These are phyloP conservation scores for Ophiognomonia clavigignenti-juglandacearum DNA, from an alignment of 2,329 filamentous ascomycete genomes.

Conservation along the genomic window DNA sequence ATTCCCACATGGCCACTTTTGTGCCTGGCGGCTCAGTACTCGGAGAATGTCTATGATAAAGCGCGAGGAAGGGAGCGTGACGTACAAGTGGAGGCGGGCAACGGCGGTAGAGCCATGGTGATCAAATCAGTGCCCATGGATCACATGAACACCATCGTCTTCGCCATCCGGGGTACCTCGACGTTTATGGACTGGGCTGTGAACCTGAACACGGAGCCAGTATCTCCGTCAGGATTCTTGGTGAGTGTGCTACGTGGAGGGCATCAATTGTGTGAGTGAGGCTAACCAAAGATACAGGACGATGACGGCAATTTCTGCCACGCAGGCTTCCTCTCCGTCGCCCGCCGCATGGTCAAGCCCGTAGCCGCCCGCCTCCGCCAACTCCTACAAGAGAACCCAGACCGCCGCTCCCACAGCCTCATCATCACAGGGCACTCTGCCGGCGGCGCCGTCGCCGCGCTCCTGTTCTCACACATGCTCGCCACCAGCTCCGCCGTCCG, in stretches of 20 bases:
- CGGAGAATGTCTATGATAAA: slow-evolving; percentile 66
- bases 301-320: slow-evolving; percentile 75
- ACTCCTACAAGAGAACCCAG: slow-evolving; percentile 67
- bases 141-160: slow-evolving; percentile 71
- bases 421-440: slow-evolving; percentile 85
- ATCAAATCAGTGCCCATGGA: slow-evolving; percentile 78
- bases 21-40: slow-evolving; percentile 74
- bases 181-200: slow-evolving; percentile 84
- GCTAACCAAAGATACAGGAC: slow-evolving; percentile 39
- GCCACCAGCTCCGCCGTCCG: slow-evolving; percentile 45
- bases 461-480: slow-evolving; percentile 81
- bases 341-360: slow-evolving; percentile 67
- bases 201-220: slow-evolving; percentile 68
- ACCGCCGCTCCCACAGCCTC: slow-evolving; percentile 61
- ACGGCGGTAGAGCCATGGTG: slow-evolving; percentile 80
- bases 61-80: slow-evolving; percentile 60
- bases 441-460: slow-evolving; percentile 74
- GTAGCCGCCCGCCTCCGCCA: slow-evolving; percentile 66
- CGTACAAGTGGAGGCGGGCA: slow-evolving; percentile 62
- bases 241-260: slow-evolving; percentile 25
- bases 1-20: slow-evolving; percentile 72
- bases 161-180: slow-evolving; percentile 77
- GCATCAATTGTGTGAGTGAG: background rate
- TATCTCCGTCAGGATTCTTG: slow-evolving; percentile 63
- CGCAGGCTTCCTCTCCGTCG: slow-evolving; percentile 72